phyloP scores from a whole-genome alignment of 2,329 filamentous ascomycete genomes.

The Phoma herbarum region DNA sequence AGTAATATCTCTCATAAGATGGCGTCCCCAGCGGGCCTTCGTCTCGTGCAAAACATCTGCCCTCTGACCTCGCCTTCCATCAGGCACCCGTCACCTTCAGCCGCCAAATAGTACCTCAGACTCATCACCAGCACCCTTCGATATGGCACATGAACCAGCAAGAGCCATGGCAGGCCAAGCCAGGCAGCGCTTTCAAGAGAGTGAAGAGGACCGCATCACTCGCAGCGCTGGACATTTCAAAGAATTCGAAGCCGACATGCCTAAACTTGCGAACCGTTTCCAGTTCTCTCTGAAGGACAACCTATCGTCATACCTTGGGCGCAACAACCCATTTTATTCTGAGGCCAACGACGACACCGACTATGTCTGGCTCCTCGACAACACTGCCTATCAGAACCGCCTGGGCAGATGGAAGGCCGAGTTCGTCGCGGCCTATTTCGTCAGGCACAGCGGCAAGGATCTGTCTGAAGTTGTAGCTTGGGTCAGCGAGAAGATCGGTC shows the following conservation, averaged over 20 bases:
- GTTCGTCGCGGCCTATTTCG: constrained; percentile 83
- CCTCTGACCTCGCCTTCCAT: constrained; percentile 44
- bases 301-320: constrained; percentile 51
- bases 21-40: constrained; percentile 28
- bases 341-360: constrained; percentile 69
- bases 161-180: constrained; percentile 37
- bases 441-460: constrained; percentile 72
- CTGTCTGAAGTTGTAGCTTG: constrained; percentile 74
- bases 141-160: constrained; percentile 25
- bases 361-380: constrained; percentile 89
- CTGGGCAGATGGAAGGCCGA: constrained; percentile 76
- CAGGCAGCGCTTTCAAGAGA: constrained; percentile 43
- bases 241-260: constrained; percentile 51
- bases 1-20: constrained; percentile 28
- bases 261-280: constrained; percentile 44
- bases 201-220: constrained; percentile 45
- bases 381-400: constrained; percentile 74
- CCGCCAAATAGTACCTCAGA: constrained; percentile 22
- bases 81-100: constrained; percentile 30
- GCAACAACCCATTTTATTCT: constrained; percentile 48
- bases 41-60: constrained; percentile 46
- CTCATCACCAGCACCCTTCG: constrained; percentile 24
- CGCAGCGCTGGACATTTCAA: constrained; percentile 41
- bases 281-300: constrained; percentile 51
- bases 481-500: constrained; percentile 73